A percentile compares a stretch with the other conserved stretches of the same genome.
Evolutionary conservation across 352 stramenopile species (phyloP).

Genomic region (Phytophthora pinifolia): DNA sequence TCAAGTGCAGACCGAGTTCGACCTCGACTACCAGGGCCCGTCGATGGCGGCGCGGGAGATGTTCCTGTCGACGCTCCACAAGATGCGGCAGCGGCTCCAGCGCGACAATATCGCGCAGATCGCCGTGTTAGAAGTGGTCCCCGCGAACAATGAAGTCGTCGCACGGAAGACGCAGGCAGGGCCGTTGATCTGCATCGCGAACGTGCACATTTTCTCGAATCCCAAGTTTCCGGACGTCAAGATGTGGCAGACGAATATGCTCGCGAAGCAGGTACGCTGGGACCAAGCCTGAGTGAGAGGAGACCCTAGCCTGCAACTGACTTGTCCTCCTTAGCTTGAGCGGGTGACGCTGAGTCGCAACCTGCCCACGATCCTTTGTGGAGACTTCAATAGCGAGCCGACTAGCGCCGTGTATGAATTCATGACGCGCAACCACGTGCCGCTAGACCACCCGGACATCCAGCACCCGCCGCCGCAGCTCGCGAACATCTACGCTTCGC

Average conservation of each 20-base stretch:
- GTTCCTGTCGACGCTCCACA: slow-evolving; percentile 46
- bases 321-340: slow-evolving; percentile 52
- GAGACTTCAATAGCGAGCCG: slow-evolving; percentile 99
- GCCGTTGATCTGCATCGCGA: slow-evolving; percentile 93
- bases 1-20: slow-evolving; percentile 72
- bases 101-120: slow-evolving; percentile 99
- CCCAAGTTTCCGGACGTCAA: slow-evolving; percentile 99
- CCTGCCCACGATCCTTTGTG: slow-evolving; percentile 96
- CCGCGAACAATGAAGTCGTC: slow-evolving; percentile 62
- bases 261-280: slow-evolving; percentile 76
- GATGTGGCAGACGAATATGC: slow-evolving; percentile 95
- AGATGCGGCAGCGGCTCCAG: slow-evolving; percentile 88
- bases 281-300: neutral
- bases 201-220: slow-evolving; percentile 99
- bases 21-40: slow-evolving; percentile 71
- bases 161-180: slow-evolving; percentile 52
- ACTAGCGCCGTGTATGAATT: slow-evolving; percentile 97
- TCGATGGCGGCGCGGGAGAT: slow-evolving; percentile 65
- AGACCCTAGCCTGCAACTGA: slow-evolving; percentile 1
- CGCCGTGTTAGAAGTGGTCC: slow-evolving; percentile 95
- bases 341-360: slow-evolving; percentile 65
- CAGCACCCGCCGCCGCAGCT: slow-evolving; percentile 71
- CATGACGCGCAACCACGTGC: slow-evolving; percentile 88
- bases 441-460: slow-evolving; percentile 91
- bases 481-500: slow-evolving; percentile 67